These are phyloP conservation scores for Daucus carota DNA, from an alignment of 129 eudicot species.

Conservation along the genomic window DH1_v3.0 NC_030381.2:40516501-40517000, in stretches of 20 bases:
- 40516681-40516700: conserved; percentile 95
- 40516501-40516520: not conserved
- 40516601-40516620: conserved; percentile 81
- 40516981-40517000: not conserved
- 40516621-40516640: conserved; percentile 87
- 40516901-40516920: not conserved
- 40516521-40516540: not conserved
- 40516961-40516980: not conserved
- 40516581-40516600: conserved; percentile 70
- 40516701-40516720: conserved; percentile 93
- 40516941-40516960: not conserved
- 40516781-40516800: not conserved
- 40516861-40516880: no score
- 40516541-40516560: conserved; percentile 75
- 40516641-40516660: conserved; percentile 75
- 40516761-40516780: not conserved
- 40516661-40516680: conserved; percentile 87
- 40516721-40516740: conserved; percentile 43
- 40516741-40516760: not conserved
- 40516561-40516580: conserved; percentile 77
- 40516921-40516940: not conserved
- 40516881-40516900: no score
- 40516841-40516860: not conserved
- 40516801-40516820: not conserved
- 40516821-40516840: not conserved